Evolutionary conservation across 768 basidiomycete genomes (phyloP).

Genomic region (Sporobolomyces pararoseus): DNA sequence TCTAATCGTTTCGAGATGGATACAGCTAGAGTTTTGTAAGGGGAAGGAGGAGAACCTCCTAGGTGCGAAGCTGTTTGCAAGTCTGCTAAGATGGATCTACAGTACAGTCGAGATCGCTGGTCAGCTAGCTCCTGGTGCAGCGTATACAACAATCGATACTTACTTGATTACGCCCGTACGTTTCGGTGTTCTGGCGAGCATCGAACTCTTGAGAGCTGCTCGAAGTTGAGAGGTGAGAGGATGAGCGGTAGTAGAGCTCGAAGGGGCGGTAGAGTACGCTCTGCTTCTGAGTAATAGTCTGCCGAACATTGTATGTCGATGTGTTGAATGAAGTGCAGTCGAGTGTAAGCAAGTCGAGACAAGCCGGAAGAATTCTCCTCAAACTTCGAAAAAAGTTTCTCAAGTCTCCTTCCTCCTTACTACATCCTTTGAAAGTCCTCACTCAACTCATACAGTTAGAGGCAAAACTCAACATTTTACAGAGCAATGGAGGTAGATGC

Average conservation of each 20-base stretch:
- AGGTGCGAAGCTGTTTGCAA: constrained; percentile 25
- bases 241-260: constrained; percentile 2
- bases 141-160: background rate
- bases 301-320: constrained; percentile 8
- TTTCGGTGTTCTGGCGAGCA: constrained; percentile 19
- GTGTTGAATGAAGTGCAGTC: no score
- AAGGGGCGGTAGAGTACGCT: constrained; percentile 1
- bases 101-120: no score
- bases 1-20: constrained; percentile 34
- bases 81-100: constrained; percentile 37
- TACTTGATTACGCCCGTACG: constrained; percentile 25
- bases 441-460: background rate
- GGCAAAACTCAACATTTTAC: background rate
- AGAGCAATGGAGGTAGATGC: constrained; percentile 11
- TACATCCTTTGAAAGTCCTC: constrained; percentile 5
- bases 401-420: background rate
- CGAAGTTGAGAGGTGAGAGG: constrained; percentile 25
- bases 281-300: background rate
- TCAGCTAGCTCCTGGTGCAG: background rate
- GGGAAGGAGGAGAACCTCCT: constrained; percentile 23
- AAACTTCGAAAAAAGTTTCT: background rate
- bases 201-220: constrained; percentile 24
- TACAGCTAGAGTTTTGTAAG: constrained; percentile 22
- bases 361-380: background rate
- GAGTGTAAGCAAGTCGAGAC: background rate